Base-by-base conservation (phyloP, 2,329 filamentous ascomycete species). In the Emydomyces testavorans region DNA sequence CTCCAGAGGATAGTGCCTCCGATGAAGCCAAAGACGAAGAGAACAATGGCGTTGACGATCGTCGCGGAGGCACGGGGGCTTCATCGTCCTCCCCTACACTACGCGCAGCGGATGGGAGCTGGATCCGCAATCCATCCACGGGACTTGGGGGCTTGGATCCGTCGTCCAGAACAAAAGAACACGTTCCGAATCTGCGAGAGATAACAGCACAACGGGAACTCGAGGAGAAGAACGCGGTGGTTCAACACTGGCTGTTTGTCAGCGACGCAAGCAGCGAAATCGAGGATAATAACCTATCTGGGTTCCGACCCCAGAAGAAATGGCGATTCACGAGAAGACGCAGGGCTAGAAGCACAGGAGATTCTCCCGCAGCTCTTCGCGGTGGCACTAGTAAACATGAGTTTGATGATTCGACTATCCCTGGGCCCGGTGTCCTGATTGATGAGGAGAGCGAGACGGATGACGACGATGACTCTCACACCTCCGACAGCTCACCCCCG, bases 191-290 rank as follows among this genome's bases (percentile, higher is more conserved):
- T 41, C 62, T 75, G 6, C 72, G 74, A 40, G 73, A 78, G 21
- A 61, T 75, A 41, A 66, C 70, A 40, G 62, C 69, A 36, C 62
- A 69, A 49, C 67, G 70, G 42, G 62, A 69, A 28, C 61, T 68
- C 26, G 65, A 69, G 2, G 71, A 76, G 43, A 76, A 71, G 55
- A 75, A 76, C 49, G 64, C 67, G 6, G 72, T 76, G 46, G 75
- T 79, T 28, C 65, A 68, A 44, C 63, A 68, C 18, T 79, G 76
- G 76, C 66, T 76, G 11, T 66, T 68, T 10, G 69, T 69, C n/a
- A 74, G 69, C 53, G 69, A 69, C 35, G 68, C 66, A 13, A 70
- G 65, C 36, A 70, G 69, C 46, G 65, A 63, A 45, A 54, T 58
- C n/a, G 62, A 61, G 23, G 61, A 64, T 34, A 57, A 62, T 13